Conservation (phyloP, 2,329 filamentous ascomycete species). For the Colletotrichum phormii region DNA sequence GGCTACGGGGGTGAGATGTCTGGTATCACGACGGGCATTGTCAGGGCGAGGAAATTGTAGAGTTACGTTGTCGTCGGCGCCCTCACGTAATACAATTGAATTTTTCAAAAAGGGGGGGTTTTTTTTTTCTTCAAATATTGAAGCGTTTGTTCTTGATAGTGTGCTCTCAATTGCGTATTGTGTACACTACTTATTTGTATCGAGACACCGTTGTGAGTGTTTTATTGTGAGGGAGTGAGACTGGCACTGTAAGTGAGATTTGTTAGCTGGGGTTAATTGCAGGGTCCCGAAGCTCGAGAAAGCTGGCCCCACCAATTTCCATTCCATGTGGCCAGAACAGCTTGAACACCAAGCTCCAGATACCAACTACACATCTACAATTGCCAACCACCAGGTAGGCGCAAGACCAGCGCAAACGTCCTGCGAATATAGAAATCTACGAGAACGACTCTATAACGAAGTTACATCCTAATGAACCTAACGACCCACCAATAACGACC, state of each 20-base stretch:
- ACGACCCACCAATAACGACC: neutral
- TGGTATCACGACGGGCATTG: slow-evolving; percentile 92
- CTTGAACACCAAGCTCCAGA: neutral
- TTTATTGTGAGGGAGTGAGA: neutral
- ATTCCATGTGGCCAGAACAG: slow-evolving; percentile 29
- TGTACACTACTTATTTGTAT: neutral
- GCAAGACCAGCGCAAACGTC: slow-evolving; percentile 14
- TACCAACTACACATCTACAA: neutral
- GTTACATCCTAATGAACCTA: neutral
- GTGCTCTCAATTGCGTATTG: neutral
- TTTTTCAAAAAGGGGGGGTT: slow-evolving; percentile 19
- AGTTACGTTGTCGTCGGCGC: slow-evolving; percentile 6
- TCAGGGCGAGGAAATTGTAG: slow-evolving; percentile 93
- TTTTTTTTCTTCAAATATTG: neutral
- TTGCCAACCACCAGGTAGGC: slow-evolving; percentile 4
- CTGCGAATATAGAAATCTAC: neutral
- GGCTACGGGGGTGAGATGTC: slow-evolving; percentile 93
- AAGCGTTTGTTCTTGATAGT: neutral
- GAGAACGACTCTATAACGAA: neutral
- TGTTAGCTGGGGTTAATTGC: neutral
- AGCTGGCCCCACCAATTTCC: slow-evolving; percentile 23
- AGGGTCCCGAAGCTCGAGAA: slow-evolving; percentile 17
- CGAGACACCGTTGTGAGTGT: neutral
- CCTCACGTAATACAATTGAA: slow-evolving; percentile 33
- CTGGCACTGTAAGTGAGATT: neutral